Evolutionary conservation across 2,329 filamentous ascomycete genomes (phyloP).

Genomic region (Fusarium sublunatum): DNA sequence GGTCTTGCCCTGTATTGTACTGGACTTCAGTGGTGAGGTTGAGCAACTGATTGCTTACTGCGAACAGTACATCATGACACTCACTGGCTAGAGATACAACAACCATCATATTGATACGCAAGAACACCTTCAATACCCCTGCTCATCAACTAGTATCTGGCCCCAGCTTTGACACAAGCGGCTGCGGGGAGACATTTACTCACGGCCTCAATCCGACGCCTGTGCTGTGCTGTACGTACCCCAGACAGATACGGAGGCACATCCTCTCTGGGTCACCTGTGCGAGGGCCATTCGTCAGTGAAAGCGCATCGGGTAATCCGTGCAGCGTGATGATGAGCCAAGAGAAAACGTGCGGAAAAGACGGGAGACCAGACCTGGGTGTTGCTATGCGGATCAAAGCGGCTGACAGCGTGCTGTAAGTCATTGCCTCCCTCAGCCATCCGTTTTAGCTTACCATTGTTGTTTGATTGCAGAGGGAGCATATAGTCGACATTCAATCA

Average conservation of each 20-base stretch:
- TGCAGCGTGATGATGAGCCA: conserved; percentile 5
- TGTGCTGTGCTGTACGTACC: not conserved
- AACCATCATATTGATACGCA: not conserved
- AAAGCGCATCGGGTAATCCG: conserved; percentile 18
- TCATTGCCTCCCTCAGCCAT: not conserved
- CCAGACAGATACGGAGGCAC: not conserved
- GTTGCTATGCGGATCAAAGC: not conserved
- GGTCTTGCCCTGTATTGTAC: not conserved
- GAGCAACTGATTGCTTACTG: not conserved
- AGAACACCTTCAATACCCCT: not conserved
- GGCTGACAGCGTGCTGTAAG: conserved; percentile 8
- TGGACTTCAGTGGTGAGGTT: conserved; percentile 3
- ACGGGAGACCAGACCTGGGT: not conserved
- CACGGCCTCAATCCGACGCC: conserved; percentile 10
- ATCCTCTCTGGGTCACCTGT: conserved; percentile 25
- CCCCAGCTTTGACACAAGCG: not conserved
- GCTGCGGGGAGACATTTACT: not conserved
- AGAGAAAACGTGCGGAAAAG: conserved; percentile 8
- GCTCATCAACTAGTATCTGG: conserved; percentile 1
- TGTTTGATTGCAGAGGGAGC: conserved; percentile 7
- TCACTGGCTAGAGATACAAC: too few species aligned
- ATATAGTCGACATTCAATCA: not conserved
- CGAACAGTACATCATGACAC: too few species aligned
- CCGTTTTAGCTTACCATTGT: not conserved
- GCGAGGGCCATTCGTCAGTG: conserved; percentile 21